These are phyloP conservation scores for Sicyos edulis DNA, from an alignment of 306 rosid genomes.

Conservation along the genomic window DNA sequence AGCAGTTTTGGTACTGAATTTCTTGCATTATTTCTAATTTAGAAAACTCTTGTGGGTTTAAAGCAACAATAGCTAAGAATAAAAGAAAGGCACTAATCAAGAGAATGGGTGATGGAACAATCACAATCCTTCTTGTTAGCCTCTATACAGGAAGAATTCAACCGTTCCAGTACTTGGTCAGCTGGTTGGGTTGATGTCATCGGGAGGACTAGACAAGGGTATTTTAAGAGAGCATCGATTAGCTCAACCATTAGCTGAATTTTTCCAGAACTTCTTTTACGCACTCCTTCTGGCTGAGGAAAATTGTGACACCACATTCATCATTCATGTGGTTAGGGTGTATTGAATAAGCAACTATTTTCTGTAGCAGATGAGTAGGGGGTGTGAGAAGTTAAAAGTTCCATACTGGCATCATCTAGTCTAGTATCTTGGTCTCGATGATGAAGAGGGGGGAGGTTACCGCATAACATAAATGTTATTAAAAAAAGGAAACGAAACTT, in stretches of 20 bases:
- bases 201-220: not conserved
- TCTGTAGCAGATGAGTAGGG: not conserved
- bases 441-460: not conserved
- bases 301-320: not conserved
- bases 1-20: not conserved
- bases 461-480: not conserved
- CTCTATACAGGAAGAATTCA: not conserved
- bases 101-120: not conserved
- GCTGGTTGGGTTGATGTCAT: not conserved
- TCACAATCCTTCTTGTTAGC: not conserved
- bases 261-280: not conserved
- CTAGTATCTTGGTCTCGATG: not conserved
- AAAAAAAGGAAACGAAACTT: not conserved
- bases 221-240: not conserved
- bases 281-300: not conserved
- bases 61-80: not conserved
- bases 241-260: not conserved
- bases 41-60: not conserved
- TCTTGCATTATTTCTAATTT: not conserved
- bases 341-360: not conserved
- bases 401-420: not conserved
- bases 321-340: not conserved
- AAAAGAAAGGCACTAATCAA: not conserved
- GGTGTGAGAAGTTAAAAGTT: not conserved
- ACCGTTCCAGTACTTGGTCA: not conserved